Evolutionary conservation across 345 rosid genomes (phyloP).

Genomic region (Gossypium turneri): DNA sequence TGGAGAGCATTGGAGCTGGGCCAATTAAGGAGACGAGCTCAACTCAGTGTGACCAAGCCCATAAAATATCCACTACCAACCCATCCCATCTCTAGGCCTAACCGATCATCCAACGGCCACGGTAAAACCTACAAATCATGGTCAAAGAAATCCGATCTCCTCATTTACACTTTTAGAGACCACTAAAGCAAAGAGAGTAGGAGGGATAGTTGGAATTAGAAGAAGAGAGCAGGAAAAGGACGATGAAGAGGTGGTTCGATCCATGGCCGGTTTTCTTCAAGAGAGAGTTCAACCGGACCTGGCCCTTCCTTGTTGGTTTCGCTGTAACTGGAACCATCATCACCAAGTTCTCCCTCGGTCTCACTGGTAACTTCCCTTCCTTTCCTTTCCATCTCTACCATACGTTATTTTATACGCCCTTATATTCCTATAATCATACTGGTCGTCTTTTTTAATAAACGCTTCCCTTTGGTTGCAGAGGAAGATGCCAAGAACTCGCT

Average conservation of each 20-base stretch:
- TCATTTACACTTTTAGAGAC: background rate
- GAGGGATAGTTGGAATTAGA: background rate
- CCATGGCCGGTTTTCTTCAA: slow-evolving; percentile 79
- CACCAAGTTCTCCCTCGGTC: slow-evolving; percentile 62
- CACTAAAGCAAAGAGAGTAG: background rate
- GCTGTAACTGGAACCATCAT: slow-evolving; percentile 59
- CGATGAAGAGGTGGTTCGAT: slow-evolving; percentile 53
- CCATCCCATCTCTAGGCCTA: background rate
- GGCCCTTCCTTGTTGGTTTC: slow-evolving; percentile 85
- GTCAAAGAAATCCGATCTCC: background rate
- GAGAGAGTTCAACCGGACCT: slow-evolving; percentile 67
- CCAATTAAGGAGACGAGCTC: background rate
- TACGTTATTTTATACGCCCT: background rate
- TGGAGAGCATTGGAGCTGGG: background rate
- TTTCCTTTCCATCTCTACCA: background rate
- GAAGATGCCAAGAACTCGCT: slow-evolving; percentile 81
- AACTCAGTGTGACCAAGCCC: background rate
- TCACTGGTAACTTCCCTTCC: slow-evolving; percentile 44
- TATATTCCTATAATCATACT: background rate
- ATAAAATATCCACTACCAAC: no score
- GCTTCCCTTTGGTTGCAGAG: slow-evolving; percentile 35
- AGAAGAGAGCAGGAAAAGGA: background rate
- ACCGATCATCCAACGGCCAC: background rate
- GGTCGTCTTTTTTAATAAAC: background rate
- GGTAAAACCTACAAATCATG: background rate